These are phyloP conservation scores for Amauroascus niger DNA, from an alignment of 2,329 filamentous ascomycete species.

Conservation along the genomic window DNA sequence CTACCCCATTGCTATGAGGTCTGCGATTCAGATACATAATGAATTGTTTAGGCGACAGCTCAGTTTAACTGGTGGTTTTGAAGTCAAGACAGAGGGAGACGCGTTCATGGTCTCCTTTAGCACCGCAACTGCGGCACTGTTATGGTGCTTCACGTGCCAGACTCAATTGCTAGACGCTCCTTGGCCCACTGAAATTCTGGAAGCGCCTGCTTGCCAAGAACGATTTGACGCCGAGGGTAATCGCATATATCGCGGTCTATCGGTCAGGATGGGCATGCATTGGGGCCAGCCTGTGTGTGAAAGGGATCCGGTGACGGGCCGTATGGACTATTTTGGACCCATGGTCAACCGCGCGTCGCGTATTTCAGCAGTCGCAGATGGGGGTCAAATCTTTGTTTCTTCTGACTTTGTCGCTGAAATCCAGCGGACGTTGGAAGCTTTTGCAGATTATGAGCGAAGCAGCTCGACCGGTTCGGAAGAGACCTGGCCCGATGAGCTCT, in stretches of 20 bases:
- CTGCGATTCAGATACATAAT: constrained; percentile 94
- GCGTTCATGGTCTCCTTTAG: constrained; percentile 99
- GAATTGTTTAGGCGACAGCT: constrained; percentile 91
- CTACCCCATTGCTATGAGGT: constrained; percentile 88
- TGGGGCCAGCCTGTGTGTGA: constrained; percentile 93
- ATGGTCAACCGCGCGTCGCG: constrained; percentile 98
- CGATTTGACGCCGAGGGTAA: constrained; percentile 74
- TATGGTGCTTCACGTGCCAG: constrained; percentile 96
- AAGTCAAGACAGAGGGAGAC: constrained; percentile 99
- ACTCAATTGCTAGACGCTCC: constrained; percentile 74
- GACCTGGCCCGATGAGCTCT: constrained; percentile 62
- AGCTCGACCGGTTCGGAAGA: constrained; percentile 63
- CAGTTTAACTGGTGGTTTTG: constrained; percentile 87
- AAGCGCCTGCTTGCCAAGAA: constrained; percentile 73
- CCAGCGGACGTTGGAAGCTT: constrained; percentile 77
- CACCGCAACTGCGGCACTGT: constrained; percentile 82
- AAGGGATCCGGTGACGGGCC: constrained; percentile 86
- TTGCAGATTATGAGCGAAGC: constrained; percentile 70
- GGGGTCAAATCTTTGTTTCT: constrained; percentile 92
- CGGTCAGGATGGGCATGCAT: constrained; percentile 95
- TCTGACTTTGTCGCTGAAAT: constrained; percentile 96
- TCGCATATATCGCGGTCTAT: constrained; percentile 85
- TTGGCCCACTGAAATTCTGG: constrained; percentile 89
- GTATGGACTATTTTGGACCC: constrained; percentile 98
- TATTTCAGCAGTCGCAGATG: constrained; percentile 88